Conservation (phyloP, 768 basidiomycete species). For the Ramaria rubella region DNA sequence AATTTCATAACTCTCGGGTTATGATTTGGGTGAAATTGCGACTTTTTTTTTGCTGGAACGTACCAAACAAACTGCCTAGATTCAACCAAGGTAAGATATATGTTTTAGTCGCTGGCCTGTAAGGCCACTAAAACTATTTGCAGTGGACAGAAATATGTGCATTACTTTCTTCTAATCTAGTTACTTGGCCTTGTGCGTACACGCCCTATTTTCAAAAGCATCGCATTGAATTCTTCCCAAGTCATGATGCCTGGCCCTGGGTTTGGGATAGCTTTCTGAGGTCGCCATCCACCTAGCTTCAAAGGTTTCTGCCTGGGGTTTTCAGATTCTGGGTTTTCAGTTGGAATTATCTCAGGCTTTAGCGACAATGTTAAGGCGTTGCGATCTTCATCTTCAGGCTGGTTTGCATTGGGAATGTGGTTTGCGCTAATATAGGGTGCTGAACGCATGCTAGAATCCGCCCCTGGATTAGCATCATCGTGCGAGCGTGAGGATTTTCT, state of each 20-base stretch:
- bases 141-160: background rate
- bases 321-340: background rate
- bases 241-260: background rate
- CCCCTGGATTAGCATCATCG: too few species aligned
- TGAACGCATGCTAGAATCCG: too few species aligned
- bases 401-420: too few species aligned
- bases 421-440: too few species aligned
- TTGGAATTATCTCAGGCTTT: background rate
- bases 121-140: background rate
- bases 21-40: too few species aligned
- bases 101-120: too few species aligned
- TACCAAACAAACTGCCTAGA: too few species aligned
- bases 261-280: background rate
- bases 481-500: too few species aligned
- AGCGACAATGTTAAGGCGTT: background rate
- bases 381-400: too few species aligned
- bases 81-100: too few species aligned
- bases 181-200: background rate
- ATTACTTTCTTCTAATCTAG: background rate
- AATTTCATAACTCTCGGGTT: too few species aligned
- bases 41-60: too few species aligned
- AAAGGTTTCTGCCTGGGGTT: background rate
- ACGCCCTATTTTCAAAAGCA: slow-evolving; percentile 2
- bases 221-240: background rate
- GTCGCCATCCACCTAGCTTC: slow-evolving; percentile 10